Evolutionary conservation across 2,329 filamentous ascomycete genomes (phyloP).

Genomic region (Ciborinia camelliae): DNA sequence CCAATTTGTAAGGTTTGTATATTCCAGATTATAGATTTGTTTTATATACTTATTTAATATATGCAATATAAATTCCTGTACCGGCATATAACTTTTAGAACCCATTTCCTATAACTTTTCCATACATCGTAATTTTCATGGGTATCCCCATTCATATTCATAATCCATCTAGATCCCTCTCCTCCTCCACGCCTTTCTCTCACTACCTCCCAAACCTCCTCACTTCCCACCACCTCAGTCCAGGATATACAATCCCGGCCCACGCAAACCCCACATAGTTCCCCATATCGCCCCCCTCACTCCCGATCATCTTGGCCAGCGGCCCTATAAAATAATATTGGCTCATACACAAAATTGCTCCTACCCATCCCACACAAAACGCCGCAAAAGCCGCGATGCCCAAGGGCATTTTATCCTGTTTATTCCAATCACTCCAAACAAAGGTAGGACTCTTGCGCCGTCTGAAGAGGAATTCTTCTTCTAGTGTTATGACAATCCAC

Average conservation of each 20-base stretch:
- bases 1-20: too few species aligned
- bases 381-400: conserved; percentile 59
- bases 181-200: too few species aligned
- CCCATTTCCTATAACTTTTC: neutral
- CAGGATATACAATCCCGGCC: conserved; percentile 54
- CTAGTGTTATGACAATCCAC: conserved; percentile 59
- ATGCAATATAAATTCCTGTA: neutral
- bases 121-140: neutral
- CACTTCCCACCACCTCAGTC: conserved; percentile 37
- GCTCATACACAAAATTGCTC: conserved; percentile 64
- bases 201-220: conserved; percentile 35
- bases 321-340: conserved; percentile 66
- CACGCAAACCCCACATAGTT: conserved; percentile 53
- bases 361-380: conserved; percentile 63
- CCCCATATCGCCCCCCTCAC: conserved; percentile 36
- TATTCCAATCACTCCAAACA: conserved; percentile 61
- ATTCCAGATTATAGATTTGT: too few species aligned
- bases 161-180: neutral
- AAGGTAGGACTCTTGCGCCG: conserved; percentile 43
- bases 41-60: neutral
- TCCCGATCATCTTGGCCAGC: conserved; percentile 54
- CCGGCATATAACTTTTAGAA: neutral
- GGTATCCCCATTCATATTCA: neutral
- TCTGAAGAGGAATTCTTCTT: conserved; percentile 62
- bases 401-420: conserved; percentile 55